phyloP scores from a whole-genome alignment of 164 flowering plant genomes.

The Echeveria elegans region DNA sequence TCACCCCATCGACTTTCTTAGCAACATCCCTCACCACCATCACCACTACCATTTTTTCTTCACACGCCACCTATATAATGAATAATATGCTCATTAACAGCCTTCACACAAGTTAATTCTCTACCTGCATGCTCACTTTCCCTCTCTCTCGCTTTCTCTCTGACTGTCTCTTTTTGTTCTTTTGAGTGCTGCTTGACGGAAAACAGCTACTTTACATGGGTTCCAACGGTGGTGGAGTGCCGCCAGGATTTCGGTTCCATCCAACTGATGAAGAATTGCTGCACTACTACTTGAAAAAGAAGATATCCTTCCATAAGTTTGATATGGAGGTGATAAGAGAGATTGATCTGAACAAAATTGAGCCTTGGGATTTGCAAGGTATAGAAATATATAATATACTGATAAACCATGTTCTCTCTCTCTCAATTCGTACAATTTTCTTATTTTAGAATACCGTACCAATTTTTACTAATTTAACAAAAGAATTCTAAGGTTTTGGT shows the following conservation, averaged over 20 bases:
- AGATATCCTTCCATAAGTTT: slow-evolving; percentile 69
- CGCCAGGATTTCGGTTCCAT: slow-evolving; percentile 92
- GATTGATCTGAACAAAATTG: slow-evolving; percentile 84
- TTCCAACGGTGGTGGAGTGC: slow-evolving; percentile 65
- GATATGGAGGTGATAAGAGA: slow-evolving; percentile 90
- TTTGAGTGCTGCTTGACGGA: background rate
- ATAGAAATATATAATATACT: background rate
- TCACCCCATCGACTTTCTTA: slow-evolving; percentile 47
- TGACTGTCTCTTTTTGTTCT: background rate
- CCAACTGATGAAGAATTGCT: slow-evolving; percentile 95
- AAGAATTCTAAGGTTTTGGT: too few species aligned
- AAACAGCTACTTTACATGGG: slow-evolving; percentile 21
- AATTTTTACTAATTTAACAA: too few species aligned
- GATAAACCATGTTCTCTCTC: background rate
- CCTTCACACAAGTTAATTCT: background rate
- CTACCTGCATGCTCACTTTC: background rate
- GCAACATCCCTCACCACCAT: background rate
- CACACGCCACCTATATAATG: slow-evolving; percentile 7
- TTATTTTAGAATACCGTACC: too few species aligned
- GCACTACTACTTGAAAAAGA: slow-evolving; percentile 88
- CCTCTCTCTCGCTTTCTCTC: background rate
- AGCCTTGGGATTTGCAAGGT: slow-evolving; percentile 98
- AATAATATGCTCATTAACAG: slow-evolving; percentile 7
- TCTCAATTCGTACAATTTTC: too few species aligned
- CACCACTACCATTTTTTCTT: slow-evolving; percentile 10